Percentiles rank a stretch among this genome's conserved stretches.
Evolutionary conservation across 805 yeast species (phyloP).

Genomic region (Saccharomycopsis synnaedendra): DNA sequence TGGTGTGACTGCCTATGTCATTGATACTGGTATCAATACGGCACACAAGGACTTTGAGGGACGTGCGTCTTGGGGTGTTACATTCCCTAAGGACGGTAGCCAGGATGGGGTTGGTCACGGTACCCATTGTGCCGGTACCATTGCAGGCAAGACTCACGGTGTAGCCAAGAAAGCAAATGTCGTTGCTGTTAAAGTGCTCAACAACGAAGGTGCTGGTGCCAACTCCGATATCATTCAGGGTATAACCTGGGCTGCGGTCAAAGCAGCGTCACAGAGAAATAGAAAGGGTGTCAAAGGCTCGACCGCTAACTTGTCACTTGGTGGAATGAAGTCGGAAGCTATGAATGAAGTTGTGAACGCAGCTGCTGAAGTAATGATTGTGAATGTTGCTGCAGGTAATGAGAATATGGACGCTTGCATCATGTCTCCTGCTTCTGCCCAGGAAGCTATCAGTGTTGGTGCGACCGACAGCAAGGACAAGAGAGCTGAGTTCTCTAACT

Average conservation of each 20-base stretch:
- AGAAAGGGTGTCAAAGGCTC: constrained; percentile 70
- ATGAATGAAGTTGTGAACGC: constrained; percentile 49
- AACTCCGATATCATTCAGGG: constrained; percentile 80
- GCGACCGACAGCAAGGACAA: constrained; percentile 34
- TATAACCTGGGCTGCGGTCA: constrained; percentile 70
- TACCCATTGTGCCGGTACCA: constrained; percentile 58
- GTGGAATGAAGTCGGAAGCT: constrained; percentile 46
- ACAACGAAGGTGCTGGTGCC: constrained; percentile 71
- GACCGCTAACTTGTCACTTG: constrained; percentile 75
- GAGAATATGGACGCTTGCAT: constrained; percentile 50
- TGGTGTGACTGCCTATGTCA: constrained; percentile 61
- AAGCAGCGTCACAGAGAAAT: constrained; percentile 44
- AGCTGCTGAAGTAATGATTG: constrained; percentile 41
- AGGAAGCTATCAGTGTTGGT: constrained; percentile 38
- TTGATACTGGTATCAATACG: constrained; percentile 44
- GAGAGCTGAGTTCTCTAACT: constrained; percentile 43
- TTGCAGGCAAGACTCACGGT: constrained; percentile 46
- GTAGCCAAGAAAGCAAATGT: constrained; percentile 69
- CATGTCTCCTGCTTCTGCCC: constrained; percentile 52
- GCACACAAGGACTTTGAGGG: constrained; percentile 47
- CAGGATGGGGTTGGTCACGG: constrained; percentile 54
- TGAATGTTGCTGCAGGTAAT: constrained; percentile 56
- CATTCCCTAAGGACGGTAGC: constrained; percentile 36
- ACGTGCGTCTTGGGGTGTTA: constrained; percentile 50
- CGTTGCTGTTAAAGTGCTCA: constrained; percentile 77